Percentiles rank a stretch among this genome's conserved stretches.
Conservation (phyloP, 1,139 yeast species). For the Pichia sp. region DNA sequence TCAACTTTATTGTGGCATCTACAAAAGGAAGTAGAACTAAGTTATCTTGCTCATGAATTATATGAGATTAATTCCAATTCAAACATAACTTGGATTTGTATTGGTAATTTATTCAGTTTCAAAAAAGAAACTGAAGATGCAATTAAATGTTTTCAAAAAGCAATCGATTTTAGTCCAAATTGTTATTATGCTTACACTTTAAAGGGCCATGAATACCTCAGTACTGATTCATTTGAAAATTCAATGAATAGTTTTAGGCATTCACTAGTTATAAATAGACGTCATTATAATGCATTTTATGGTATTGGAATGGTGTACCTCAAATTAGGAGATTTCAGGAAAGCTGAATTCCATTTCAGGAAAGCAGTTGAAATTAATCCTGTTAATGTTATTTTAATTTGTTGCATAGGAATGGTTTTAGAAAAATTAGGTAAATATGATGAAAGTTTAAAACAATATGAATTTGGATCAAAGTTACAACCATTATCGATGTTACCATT, state of each 20-base stretch:
- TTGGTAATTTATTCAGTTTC: constrained; percentile 84
- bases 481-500: constrained; percentile 83
- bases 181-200: constrained; percentile 88
- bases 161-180: constrained; percentile 53
- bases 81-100: constrained; percentile 87
- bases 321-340: constrained; percentile 74
- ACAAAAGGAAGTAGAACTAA: constrained; percentile 72
- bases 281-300: constrained; percentile 92
- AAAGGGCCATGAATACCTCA: constrained; percentile 87
- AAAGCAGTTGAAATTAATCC: constrained; percentile 89
- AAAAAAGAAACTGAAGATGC: constrained; percentile 88
- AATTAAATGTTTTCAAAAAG: constrained; percentile 75
- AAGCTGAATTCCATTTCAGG: constrained; percentile 82
- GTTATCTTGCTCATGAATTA: constrained; percentile 76
- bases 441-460: constrained; percentile 77
- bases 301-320: constrained; percentile 95
- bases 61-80: constrained; percentile 51
- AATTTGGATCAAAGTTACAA: constrained; percentile 75
- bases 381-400: constrained; percentile 77
- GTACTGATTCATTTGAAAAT: constrained; percentile 84
- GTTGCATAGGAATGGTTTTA: constrained; percentile 91
- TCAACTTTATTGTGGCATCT: constrained; percentile 93
- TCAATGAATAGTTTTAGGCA: constrained; percentile 80
- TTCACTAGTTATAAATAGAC: constrained; percentile 68
- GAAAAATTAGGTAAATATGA: constrained; percentile 67